Evolutionary conservation across 2,329 filamentous ascomycete species (phyloP).

Genomic region (Exutisphaerella laricina): DNA sequence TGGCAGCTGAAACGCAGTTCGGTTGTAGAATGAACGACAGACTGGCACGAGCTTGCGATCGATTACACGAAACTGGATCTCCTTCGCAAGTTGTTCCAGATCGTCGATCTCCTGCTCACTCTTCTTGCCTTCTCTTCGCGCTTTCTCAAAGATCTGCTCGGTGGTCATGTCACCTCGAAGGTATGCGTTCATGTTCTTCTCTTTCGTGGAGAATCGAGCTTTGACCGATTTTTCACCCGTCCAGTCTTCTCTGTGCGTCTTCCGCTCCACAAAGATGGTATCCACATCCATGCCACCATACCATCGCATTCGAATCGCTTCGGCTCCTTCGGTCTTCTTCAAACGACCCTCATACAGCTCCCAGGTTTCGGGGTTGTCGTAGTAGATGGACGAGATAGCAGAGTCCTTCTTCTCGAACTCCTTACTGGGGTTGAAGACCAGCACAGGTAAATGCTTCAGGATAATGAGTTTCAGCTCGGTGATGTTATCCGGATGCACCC

Average conservation of each 20-base stretch:
- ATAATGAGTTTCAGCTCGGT: slow-evolving; percentile 98
- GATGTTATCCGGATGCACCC: slow-evolving; percentile 98
- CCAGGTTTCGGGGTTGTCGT: slow-evolving; percentile 90
- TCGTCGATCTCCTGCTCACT: slow-evolving; percentile 84
- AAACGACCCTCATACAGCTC: slow-evolving; percentile 89
- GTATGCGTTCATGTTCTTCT: slow-evolving; percentile 95
- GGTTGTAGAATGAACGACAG: slow-evolving; percentile 94
- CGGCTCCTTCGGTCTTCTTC: slow-evolving; percentile 96
- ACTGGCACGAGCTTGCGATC: slow-evolving; percentile 83
- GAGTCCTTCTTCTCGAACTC: slow-evolving; percentile 87
- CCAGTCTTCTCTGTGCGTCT: slow-evolving; percentile 98
- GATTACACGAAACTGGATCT: slow-evolving; percentile 89
- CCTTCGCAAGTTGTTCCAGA: slow-evolving; percentile 80
- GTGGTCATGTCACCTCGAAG: slow-evolving; percentile 79
- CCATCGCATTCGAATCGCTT: slow-evolving; percentile 94
- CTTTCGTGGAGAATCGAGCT: slow-evolving; percentile 88
- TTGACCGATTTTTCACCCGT: slow-evolving; percentile 99
- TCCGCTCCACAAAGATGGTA: slow-evolving; percentile 93
- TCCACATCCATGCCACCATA: slow-evolving; percentile 95
- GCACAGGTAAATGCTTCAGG: slow-evolving; percentile 90
- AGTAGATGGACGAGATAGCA: slow-evolving; percentile 98
- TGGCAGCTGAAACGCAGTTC: slow-evolving; percentile 94
- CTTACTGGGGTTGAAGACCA: slow-evolving; percentile 96
- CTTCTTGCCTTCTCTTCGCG: slow-evolving; percentile 91
- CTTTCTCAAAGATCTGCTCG: slow-evolving; percentile 89